These are phyloP conservation scores for Penicillium silybi DNA, from an alignment of 495 filamentous ascomycete genomes.

Conservation along the genomic window DNA sequence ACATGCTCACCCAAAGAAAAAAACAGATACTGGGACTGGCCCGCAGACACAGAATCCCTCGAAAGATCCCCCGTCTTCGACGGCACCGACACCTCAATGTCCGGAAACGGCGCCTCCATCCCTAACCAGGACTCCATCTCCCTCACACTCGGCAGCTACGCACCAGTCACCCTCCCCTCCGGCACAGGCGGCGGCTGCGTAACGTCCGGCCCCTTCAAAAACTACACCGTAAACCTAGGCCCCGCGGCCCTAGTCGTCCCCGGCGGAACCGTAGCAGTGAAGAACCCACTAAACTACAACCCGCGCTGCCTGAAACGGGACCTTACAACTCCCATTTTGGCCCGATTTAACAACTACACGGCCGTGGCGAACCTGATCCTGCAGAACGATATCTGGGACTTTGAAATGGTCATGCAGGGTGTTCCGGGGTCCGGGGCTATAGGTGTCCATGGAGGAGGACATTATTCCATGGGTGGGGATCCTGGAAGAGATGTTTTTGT, in stretches of 20 bases:
- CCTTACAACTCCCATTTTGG: slow-evolving; percentile 46
- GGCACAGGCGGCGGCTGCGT: slow-evolving; percentile 66
- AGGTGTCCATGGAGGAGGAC: slow-evolving; percentile 61
- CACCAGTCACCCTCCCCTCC: slow-evolving; percentile 32
- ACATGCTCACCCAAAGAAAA: not conserved
- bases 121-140: slow-evolving; percentile 27
- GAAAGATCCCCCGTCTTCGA: slow-evolving; percentile 61
- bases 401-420: slow-evolving; percentile 51
- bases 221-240: slow-evolving; percentile 48
- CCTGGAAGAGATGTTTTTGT: slow-evolving; percentile 56
- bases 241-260: slow-evolving; percentile 38
- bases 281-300: slow-evolving; percentile 44
- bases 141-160: slow-evolving; percentile 11
- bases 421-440: slow-evolving; percentile 43
- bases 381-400: slow-evolving; percentile 43
- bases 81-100: slow-evolving; percentile 55
- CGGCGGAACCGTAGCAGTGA: slow-evolving; percentile 13
- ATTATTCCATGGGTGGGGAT: slow-evolving; percentile 61
- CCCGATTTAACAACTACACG: slow-evolving; percentile 48
- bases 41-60: slow-evolving; percentile 43
- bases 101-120: slow-evolving; percentile 55
- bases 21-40: slow-evolving; percentile 70
- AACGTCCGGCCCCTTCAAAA: slow-evolving; percentile 53
- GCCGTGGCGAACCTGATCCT: slow-evolving; percentile 45
- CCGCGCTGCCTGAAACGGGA: slow-evolving; percentile 66